phyloP scores from a whole-genome alignment of 108 stramenopile species.

The Stephanodiscus minutulus region DNA sequence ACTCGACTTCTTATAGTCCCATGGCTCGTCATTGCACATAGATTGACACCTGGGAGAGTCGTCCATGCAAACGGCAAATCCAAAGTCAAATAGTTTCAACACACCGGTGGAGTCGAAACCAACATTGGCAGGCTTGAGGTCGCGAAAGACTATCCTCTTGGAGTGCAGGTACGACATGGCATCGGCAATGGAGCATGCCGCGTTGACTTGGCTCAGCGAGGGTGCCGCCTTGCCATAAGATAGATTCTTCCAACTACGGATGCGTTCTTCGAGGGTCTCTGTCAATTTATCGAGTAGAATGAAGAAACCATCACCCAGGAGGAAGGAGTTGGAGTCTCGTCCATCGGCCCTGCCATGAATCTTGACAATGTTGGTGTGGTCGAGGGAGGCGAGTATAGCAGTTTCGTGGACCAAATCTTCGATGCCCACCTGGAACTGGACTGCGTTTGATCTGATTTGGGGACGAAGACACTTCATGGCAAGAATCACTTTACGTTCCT shows the following conservation, averaged over 20 bases:
- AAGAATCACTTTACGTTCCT: not conserved
- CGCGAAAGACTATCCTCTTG: constrained; percentile 66
- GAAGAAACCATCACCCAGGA: constrained; percentile 61
- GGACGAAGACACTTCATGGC: constrained; percentile 38
- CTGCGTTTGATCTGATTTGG: constrained; percentile 9
- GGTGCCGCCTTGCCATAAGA: not conserved
- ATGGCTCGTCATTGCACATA: not conserved
- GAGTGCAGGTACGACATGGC: constrained; percentile 68
- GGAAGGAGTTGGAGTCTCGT: constrained; percentile 5
- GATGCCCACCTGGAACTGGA: constrained; percentile 27
- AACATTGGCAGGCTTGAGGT: constrained; percentile 68
- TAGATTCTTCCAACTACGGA: constrained; percentile 61
- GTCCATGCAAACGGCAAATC: constrained; percentile 48
- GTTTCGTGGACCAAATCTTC: constrained; percentile 43
- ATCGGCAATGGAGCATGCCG: constrained; percentile 41
- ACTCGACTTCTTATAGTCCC: not conserved
- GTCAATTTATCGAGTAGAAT: constrained; percentile 70
- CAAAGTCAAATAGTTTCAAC: constrained; percentile 66
- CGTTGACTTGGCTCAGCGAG: constrained; percentile 14
- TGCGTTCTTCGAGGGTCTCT: constrained; percentile 70
- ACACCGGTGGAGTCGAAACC: constrained; percentile 33
- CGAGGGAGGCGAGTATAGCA: constrained; percentile 25
- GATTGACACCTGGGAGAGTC: not conserved
- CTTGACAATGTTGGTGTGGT: constrained; percentile 38
- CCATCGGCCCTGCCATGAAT: constrained; percentile 29